These are phyloP conservation scores for Ganoderma leucocontextum DNA, from an alignment of 1,284 basidiomycete genomes.

Conservation along the genomic window DNA sequence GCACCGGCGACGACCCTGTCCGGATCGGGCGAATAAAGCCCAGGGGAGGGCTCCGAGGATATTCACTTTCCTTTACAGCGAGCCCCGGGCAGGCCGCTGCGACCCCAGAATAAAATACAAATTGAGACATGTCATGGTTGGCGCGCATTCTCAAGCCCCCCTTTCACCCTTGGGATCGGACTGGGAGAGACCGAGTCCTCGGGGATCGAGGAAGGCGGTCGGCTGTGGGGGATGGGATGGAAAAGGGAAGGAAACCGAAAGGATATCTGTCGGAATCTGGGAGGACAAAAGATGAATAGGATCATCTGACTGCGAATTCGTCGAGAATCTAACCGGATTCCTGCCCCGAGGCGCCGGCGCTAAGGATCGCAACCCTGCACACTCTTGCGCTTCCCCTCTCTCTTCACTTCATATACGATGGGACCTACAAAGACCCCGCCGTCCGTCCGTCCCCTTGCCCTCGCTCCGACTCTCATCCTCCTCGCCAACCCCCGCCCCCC, in stretches of 20 bases:
- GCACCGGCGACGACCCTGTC: constrained; percentile 7
- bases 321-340: constrained; percentile 28
- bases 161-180: constrained; percentile 19
- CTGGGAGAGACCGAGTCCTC: constrained; percentile 12
- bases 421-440: constrained; percentile 31
- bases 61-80: constrained; percentile 15
- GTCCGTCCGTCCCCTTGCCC: constrained; percentile 23
- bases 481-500: constrained; percentile 5
- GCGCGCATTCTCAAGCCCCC: constrained; percentile 18
- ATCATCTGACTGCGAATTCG: constrained; percentile 30
- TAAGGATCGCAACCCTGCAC: constrained; percentile 29
- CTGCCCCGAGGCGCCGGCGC: constrained; percentile 26
- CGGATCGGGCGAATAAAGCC: constrained; percentile 22
- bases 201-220: constrained; percentile 18
- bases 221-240: constrained; percentile 13
- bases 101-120: constrained; percentile 15
- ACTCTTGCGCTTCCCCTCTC: constrained; percentile 25
- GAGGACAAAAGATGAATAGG: constrained; percentile 16
- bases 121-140: constrained; percentile 10
- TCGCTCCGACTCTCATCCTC: constrained; percentile 13
- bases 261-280: constrained; percentile 21
- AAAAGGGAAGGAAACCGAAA: constrained; percentile 28
- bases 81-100: constrained; percentile 18
- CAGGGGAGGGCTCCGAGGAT: constrained; percentile 6
- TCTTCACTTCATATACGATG: constrained; percentile 35